Percentiles rank a stretch among this genome's conserved stretches.
Conservation (phyloP, 148 eudicot species). For the Camellia sinensis region DNA sequence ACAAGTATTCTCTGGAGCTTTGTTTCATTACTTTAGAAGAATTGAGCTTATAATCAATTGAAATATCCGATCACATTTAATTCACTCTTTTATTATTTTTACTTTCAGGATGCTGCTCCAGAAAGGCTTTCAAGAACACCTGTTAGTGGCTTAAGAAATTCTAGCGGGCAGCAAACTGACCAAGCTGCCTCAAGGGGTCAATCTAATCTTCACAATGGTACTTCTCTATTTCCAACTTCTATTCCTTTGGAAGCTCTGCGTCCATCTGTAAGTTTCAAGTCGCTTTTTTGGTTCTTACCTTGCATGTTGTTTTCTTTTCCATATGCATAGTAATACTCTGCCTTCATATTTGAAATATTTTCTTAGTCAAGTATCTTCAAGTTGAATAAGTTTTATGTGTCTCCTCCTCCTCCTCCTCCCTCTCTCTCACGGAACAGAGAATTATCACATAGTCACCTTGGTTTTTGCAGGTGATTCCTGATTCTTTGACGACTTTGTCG, state of each 20-base stretch:
- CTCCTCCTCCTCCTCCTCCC: background rate
- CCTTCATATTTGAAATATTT: background rate
- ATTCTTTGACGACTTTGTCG: constrained; percentile 78
- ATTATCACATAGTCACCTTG: background rate
- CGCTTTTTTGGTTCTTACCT: background rate
- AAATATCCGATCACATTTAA: background rate
- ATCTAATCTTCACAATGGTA: constrained; percentile 26
- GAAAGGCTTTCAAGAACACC: constrained; percentile 44
- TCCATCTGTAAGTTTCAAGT: constrained; percentile 44
- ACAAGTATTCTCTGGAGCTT: background rate
- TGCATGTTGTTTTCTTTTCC: background rate
- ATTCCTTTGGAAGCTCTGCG: constrained; percentile 53
- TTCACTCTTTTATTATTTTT: background rate
- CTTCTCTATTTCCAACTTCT: constrained; percentile 38
- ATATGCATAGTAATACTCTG: background rate
- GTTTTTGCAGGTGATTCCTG: constrained; percentile 68
- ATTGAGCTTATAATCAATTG: background rate
- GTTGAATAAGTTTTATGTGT: background rate
- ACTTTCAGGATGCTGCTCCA: constrained; percentile 38
- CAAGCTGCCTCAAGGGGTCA: constrained; percentile 45
- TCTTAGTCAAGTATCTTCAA: background rate
- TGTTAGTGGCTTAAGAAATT: constrained; percentile 40
- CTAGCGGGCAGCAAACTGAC: constrained; percentile 48
- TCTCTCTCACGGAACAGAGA: background rate
- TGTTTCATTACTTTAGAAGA: background rate